Evolutionary conservation across 352 stramenopile species (phyloP), one percentile per base, ranked within the genome.

Genomic region (Globisporangium yorkense): DNA sequence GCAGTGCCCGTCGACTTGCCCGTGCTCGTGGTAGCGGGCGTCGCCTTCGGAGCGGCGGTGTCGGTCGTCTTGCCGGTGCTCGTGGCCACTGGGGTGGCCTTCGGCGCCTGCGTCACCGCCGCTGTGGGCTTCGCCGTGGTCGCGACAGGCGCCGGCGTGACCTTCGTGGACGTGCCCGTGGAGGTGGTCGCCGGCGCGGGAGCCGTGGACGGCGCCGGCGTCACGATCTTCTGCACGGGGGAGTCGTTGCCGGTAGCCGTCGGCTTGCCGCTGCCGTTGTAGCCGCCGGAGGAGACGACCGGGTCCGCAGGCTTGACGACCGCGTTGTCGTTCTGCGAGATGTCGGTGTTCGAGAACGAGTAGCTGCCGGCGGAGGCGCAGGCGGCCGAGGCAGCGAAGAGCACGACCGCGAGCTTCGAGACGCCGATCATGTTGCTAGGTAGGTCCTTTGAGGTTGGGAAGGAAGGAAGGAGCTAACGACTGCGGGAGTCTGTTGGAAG

Each of bases 121-220:
- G 63, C 20, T 13, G 43, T 21, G 43, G 43, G 43, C 44, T 27
- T 53, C 6, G 45, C 44, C 7, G 46, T 44, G 0, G 35, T 10
- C 12, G 31, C 35, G 20, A 31, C 48, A 40, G 59, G 44, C 9
- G 63, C 57, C 0, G 62, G 29, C 18, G 51, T 56, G 3, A 48
- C 51, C 37, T 56, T 46, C 9, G 37, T 20, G n/a, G 35, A 46
- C 13, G 51, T 37, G 5, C 16, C 51, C 1, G 51, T 56, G 13
- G 51, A 46, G 18, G 69, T 62, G 20, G 68, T 70, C 0, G 63
- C 61, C 2, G 67, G 71, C 8, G 67, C 41, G 21, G 31, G 15
- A 3, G 56, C 18, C n/a, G 59, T 62, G 3, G 40, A 21, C 18
- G 61, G 18, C 21, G 47, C 45, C 7, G 49, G 40, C 2, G 59